phyloP scores from a whole-genome alignment of 2,329 filamentous ascomycete genomes.

The Tricladium varicosporioides region DNA sequence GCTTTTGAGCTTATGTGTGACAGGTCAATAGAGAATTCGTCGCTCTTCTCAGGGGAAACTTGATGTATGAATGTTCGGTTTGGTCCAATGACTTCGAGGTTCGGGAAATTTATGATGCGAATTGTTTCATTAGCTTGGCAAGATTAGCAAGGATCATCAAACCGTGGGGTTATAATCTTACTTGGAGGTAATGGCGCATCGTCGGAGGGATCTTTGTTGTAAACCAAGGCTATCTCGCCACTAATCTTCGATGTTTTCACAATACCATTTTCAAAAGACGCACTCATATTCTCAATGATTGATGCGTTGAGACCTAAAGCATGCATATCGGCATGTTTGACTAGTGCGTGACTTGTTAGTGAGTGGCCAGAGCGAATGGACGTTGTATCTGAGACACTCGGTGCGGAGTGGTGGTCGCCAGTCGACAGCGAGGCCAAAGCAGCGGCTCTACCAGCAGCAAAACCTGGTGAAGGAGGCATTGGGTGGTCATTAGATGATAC shows the following conservation, averaged over 20 bases:
- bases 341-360: slow-evolving; percentile 64
- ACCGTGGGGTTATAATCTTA: slow-evolving; percentile 35
- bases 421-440: slow-evolving; percentile 58
- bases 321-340: slow-evolving; percentile 78
- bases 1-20: slow-evolving; percentile 64
- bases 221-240: slow-evolving; percentile 86
- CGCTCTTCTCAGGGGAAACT: slow-evolving; percentile 59
- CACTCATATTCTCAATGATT: slow-evolving; percentile 87
- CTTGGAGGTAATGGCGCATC: slow-evolving; percentile 44
- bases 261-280: slow-evolving; percentile 72
- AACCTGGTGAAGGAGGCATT: slow-evolving; percentile 35
- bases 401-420: slow-evolving; percentile 50
- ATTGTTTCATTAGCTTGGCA: slow-evolving; percentile 17
- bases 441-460: slow-evolving; percentile 39
- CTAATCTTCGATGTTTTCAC: slow-evolving; percentile 72
- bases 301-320: slow-evolving; percentile 81
- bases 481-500: slow-evolving; percentile 17
- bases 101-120: slow-evolving; percentile 69
- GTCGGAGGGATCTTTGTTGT: slow-evolving; percentile 51
- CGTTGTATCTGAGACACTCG: slow-evolving; percentile 74
- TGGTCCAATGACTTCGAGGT: slow-evolving; percentile 88
- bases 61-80: slow-evolving; percentile 89
- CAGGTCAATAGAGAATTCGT: slow-evolving; percentile 79
- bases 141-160: neutral
- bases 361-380: slow-evolving; percentile 89